Conservation (phyloP, 2,329 filamentous ascomycete species). For the Metarhizium album region DNA sequence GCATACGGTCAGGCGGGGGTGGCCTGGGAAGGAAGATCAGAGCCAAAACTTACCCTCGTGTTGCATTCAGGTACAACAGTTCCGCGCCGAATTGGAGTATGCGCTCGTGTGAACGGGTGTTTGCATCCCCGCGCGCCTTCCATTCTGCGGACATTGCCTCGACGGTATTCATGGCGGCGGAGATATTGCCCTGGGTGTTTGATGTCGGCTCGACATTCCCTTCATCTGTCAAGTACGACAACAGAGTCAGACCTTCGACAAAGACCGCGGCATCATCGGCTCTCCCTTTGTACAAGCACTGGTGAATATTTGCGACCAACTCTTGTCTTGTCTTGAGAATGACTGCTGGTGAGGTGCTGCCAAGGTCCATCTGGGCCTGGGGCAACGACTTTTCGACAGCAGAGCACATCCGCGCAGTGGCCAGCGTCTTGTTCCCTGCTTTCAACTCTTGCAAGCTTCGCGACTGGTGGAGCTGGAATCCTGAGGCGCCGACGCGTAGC, state of each 20-base stretch:
- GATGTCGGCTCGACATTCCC: conserved; percentile 33
- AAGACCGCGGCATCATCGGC: conserved; percentile 39
- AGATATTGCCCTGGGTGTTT: conserved; percentile 42
- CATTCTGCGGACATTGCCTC: conserved; percentile 33
- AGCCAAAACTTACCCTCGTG: conserved; percentile 34
- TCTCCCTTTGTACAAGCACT: conserved; percentile 40
- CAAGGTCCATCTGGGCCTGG: conserved; percentile 5
- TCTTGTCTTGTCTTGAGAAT: conserved; percentile 44
- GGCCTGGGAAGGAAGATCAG: neutral
- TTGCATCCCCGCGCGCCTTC: conserved; percentile 21
- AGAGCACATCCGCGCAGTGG: conserved; percentile 29
- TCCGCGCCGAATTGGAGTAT: conserved; percentile 58
- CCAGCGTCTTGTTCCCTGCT: conserved; percentile 20
- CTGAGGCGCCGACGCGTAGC: conserved; percentile 11
- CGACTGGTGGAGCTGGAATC: conserved; percentile 41
- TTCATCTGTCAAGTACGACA: conserved; percentile 51
- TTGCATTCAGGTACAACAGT: conserved; percentile 57
- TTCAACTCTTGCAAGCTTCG: conserved; percentile 60
- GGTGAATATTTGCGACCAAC: conserved; percentile 43
- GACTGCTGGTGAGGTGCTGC: conserved; percentile 21
- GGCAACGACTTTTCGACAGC: conserved; percentile 22
- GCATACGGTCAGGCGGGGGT: neutral
- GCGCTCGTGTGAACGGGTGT: conserved; percentile 41
- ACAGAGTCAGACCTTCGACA: conserved; percentile 51
- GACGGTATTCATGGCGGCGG: conserved; percentile 33